Evolutionary conservation across 805 yeast genomes (phyloP), one percentile per base, ranked within the genome.

Genomic region (Torulaspora indica): DNA sequence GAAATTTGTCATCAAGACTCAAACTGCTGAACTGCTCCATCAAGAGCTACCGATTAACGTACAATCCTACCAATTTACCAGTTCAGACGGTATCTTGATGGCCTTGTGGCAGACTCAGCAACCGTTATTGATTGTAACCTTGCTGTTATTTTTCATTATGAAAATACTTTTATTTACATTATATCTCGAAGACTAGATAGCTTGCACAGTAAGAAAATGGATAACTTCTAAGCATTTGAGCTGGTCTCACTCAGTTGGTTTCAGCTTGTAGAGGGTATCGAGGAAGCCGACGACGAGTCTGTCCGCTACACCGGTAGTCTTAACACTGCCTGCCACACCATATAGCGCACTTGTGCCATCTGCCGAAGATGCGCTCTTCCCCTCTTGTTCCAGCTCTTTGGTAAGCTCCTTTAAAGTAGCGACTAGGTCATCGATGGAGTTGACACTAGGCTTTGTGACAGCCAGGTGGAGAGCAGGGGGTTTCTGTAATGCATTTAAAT

Each of bases 381-480:
- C 63, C 31, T 59, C 53, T 7, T 50, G 53, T 28, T 66, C 63
- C 45, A 78, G 60, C 27, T 72, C 76, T 8, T 60, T 57, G 1
- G 81, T 76, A 3, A 72, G 57, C 1, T 52, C 64, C 39, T 71
- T 68, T 32, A 87, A 66, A 51, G 77, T 84, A 0, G 52, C 45
- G 17, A 82, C 62, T 53, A 91, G 72, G 15, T 77, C 79, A 42
- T 78, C 84, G 24, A 82, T 75, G 0, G 79, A 77, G 0, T 76
- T 68, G 1, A 77, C 77, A 1, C 91, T 78, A 29, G 88, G 74
- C 43, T 74, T 73, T 0, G 98, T 93, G 27, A 87, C 76, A 0
- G 98, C 98, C 57, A 93, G 71, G 63, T 93, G 98, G 37, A 93
- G 66, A 0, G 97, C 96, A 0, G 95, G 75, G 4, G 98, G 98